Evolutionary conservation across 768 basidiomycete species (phyloP), one percentile per base, ranked within the genome.

Genomic region (Phaeotremella skinneri): DNA sequence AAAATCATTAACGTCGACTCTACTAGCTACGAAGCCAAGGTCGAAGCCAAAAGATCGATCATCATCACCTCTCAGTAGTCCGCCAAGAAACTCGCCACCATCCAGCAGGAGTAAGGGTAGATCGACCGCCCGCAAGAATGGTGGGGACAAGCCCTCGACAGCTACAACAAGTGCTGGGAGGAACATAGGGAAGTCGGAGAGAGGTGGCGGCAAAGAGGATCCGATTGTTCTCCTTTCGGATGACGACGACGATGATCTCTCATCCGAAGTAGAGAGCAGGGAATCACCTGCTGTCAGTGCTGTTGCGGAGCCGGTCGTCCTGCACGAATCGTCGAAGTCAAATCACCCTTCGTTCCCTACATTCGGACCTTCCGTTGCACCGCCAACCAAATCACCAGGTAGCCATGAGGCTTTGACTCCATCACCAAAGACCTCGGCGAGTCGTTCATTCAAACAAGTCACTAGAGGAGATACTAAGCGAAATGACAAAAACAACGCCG

Each of bases 181-280:
- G 21, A 13, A 26, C 13, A 20, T 6, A 17, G 27, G 14, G 49
- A 51, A 13, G 5, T 6, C 13, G 14, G 29, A 51, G 13, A 51
- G 14, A 53, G 37, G n/a, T 43, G 51, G 52, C 17, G 21, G 39
- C 20, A 54, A 47, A 42, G 39, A 58, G 23, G 14, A 56, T 4
- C 56, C 56, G 9, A 63, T 63, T 31, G 58, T 59, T 34, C 20
- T 63, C 0, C 52, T 54, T 21, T 63, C 57, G 5, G 53, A 54
- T 21, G 42, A 37, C 13, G 47, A 54, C 0, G 58, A 62, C 45
- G 25, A 48, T 21, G 45, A 48, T 21, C 13, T 11, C n/a, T 11
- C 37, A 41, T n/a, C 13, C 11, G n/a, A 11, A 11, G n/a, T 11
- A n/a, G 37, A 41, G 37, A 41, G 11, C 37, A 41, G 13, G n/a